A percentile compares a stretch with the other conserved stretches of the same genome.
Evolutionary conservation across 768 basidiomycete genomes (phyloP).

Genomic region (Megacollybia marginata): DNA sequence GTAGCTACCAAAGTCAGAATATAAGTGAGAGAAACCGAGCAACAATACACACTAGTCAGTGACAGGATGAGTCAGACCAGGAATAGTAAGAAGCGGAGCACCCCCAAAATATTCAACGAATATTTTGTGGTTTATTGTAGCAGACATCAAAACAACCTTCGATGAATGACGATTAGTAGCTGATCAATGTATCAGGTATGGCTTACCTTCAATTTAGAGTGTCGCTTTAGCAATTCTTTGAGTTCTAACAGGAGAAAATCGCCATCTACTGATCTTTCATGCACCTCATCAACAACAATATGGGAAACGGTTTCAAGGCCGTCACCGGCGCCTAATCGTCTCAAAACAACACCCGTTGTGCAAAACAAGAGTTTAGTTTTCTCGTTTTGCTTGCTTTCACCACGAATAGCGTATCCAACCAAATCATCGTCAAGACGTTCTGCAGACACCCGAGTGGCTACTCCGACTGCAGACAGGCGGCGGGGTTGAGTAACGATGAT

Average conservation of each 20-base stretch:
- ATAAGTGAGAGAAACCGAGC: background rate
- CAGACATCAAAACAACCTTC: slow-evolving; percentile 70
- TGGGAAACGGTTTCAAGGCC: slow-evolving; percentile 67
- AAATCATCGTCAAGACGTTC: slow-evolving; percentile 73
- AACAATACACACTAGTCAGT: slow-evolving; percentile 46
- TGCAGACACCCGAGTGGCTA: slow-evolving; percentile 78
- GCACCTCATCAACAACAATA: slow-evolving; percentile 89
- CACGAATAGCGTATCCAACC: slow-evolving; percentile 86
- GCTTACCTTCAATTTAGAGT: slow-evolving; percentile 59
- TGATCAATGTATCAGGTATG: no score
- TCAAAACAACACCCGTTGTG: slow-evolving; percentile 88
- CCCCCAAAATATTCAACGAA: slow-evolving; percentile 77
- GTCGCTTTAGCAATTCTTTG: slow-evolving; percentile 60
- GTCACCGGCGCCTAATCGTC: slow-evolving; percentile 71
- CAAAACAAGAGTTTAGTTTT: slow-evolving; percentile 81
- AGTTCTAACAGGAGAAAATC: slow-evolving; percentile 86
- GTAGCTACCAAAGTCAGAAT: slow-evolving; percentile 39
- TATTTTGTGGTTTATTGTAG: slow-evolving; percentile 88
- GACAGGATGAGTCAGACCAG: slow-evolving; percentile 76
- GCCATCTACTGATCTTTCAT: slow-evolving; percentile 87
- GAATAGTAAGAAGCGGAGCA: slow-evolving; percentile 78
- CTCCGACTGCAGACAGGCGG: slow-evolving; percentile 81
- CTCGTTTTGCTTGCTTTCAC: slow-evolving; percentile 62
- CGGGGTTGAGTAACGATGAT: slow-evolving; percentile 90
- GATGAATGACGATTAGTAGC: no score